Conservation (phyloP, 176 grass and related monocot species). For the Oryza punctata region DNA sequence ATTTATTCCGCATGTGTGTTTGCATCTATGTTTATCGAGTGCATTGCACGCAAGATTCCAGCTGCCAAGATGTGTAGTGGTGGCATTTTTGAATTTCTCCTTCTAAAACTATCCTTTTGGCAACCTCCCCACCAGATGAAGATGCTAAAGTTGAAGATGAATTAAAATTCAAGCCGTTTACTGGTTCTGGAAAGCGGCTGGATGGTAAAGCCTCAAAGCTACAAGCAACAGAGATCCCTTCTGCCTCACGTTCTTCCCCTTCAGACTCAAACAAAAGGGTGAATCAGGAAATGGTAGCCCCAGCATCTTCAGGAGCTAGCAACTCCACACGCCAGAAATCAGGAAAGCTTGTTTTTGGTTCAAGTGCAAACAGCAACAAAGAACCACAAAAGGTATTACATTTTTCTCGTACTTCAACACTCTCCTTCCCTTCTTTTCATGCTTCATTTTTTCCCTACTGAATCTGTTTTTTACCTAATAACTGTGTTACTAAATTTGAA, state of each 20-base stretch:
- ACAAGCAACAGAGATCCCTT: constrained; percentile 19
- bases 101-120: constrained; percentile 10
- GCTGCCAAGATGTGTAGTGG: background rate
- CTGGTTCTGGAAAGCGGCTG: constrained; percentile 62
- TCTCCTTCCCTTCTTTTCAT: background rate
- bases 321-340: constrained; percentile 43
- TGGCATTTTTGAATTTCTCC: background rate
- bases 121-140: constrained; percentile 26
- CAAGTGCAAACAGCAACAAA: constrained; percentile 56
- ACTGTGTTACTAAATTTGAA: background rate
- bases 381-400: constrained; percentile 61
- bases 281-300: constrained; percentile 45
- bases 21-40: background rate
- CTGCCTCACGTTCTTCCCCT: constrained; percentile 12
- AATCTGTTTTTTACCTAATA: background rate
- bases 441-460: background rate
- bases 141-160: constrained; percentile 44
- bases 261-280: constrained; percentile 41
- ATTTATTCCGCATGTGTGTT: constrained; percentile 2
- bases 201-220: constrained; percentile 65
- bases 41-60: background rate
- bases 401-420: background rate
- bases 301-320: constrained; percentile 40
- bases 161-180: constrained; percentile 76
- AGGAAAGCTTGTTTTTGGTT: constrained; percentile 89